Base-by-base conservation (phyloP, 495 filamentous ascomycete species). In the Ascobolus immersus region DNA sequence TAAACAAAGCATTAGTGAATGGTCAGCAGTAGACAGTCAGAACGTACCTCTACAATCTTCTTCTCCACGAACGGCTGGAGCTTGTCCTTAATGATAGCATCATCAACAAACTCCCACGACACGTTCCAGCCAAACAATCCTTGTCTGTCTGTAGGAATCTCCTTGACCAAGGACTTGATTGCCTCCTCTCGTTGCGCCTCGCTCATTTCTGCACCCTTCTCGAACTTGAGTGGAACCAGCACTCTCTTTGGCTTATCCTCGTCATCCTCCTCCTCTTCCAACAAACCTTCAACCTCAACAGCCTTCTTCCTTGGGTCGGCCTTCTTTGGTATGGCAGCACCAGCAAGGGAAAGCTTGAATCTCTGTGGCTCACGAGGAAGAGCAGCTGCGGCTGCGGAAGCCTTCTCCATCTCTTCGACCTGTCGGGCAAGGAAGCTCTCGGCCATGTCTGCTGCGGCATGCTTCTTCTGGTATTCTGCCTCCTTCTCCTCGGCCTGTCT, bases 11-110 rank as follows among this genome's bases (percentile, higher is more conserved):
- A 7, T 11, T 12, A 21, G 2, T 8, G 2, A 26, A 8, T 4
- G 22, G 13, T 2, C 8, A 15, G 11, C 8, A 4, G 11, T 2
- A 23, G 19, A 22, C n/a, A n/a, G n/a, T n/a, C n/a, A n/a, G 9
- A 10, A 29, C 39, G 18, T 32, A 44, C 42, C 32, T 94, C 89
- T 37, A 94, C 70, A 35, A 94, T 77, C 62, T 92, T 94, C 66
- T 91, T 91, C 60, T 90, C 84, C 33, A 93, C 79, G 53, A 92
- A 94, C 10, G 82, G 80, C 49, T 73, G 71, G 46, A 99, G 65
- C 53, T 93, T 80, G 42, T 91, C 77, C 42, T 62, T 65, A 39
- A 94, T 66, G 14, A 89, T 64, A 10, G 62, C 67, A 28, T 84
- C 73, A 50, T 91, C 80, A 40, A 99, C 67, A 58, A 73, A 84